A percentile compares a stretch with the other conserved stretches of the same genome.
Evolutionary conservation across 192 early-diverging fungal genomes (phyloP).

Genomic region (Gigaspora rosea): DNA sequence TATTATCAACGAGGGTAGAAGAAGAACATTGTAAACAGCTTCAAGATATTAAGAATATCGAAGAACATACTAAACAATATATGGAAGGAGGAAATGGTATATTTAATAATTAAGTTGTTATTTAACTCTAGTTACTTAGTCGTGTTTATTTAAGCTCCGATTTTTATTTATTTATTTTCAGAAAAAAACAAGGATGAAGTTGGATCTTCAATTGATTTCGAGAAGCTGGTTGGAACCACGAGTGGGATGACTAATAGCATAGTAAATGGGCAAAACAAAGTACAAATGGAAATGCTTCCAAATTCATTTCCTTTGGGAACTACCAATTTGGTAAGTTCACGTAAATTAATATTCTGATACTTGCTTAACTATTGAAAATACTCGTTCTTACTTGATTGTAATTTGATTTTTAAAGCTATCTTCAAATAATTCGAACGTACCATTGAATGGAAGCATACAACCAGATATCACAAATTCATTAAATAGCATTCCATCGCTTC

Average conservation of each 20-base stretch:
- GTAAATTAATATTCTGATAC: neutral
- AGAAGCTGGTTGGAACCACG: constrained; percentile 17
- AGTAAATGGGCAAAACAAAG: neutral
- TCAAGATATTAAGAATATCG: constrained; percentile 55
- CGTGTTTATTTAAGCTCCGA: neutral
- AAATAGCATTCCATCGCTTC: neutral
- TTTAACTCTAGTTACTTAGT: neutral
- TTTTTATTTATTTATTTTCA: neutral
- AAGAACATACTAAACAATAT: constrained; percentile 50
- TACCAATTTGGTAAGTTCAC: neutral
- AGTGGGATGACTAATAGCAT: neutral
- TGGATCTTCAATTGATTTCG: constrained; percentile 18
- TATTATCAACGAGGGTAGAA: constrained; percentile 57
- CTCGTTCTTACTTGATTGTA: too few species aligned
- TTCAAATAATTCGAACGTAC: too few species aligned
- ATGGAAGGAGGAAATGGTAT: constrained; percentile 17
- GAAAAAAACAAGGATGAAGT: constrained; percentile 1
- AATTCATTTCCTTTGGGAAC: neutral
- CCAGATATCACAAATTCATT: neutral
- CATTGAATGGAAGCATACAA: neutral
- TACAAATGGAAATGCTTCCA: neutral
- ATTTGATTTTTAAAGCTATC: too few species aligned
- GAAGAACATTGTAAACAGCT: constrained; percentile 62
- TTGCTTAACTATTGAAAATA: neutral
- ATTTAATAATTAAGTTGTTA: neutral